These are phyloP conservation scores for Voacanga thouarsii DNA, from an alignment of 257 asterid species.

Conservation along the genomic window DNA sequence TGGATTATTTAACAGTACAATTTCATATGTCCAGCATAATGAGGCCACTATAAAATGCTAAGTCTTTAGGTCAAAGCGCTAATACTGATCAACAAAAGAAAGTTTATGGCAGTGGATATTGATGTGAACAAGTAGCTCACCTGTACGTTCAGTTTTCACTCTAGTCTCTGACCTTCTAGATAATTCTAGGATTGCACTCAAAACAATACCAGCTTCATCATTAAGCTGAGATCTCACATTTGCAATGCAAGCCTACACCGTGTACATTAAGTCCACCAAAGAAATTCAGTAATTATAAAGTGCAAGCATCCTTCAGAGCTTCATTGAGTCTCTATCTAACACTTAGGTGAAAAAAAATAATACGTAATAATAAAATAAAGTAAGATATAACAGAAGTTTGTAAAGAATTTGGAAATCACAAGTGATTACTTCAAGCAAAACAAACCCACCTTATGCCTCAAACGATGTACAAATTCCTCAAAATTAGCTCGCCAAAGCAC, in stretches of 20 bases:
- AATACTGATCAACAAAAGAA: background rate
- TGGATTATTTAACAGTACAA: background rate
- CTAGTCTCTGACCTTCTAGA: constrained; percentile 43
- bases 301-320: background rate
- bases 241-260: constrained; percentile 59
- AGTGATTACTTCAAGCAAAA: background rate
- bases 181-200: constrained; percentile 63
- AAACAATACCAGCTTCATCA: constrained; percentile 64
- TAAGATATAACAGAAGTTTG: background rate
- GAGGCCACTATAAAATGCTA: background rate
- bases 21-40: background rate
- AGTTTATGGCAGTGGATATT: background rate
- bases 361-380: background rate
- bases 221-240: constrained; percentile 50
- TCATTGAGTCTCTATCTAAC: background rate
- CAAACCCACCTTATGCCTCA: constrained; percentile 61
- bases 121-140: constrained; percentile 32
- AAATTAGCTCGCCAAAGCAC: constrained; percentile 90
- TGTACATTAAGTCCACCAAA: background rate
- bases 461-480: constrained; percentile 68
- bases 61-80: background rate
- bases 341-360: no score
- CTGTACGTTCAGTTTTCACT: constrained; percentile 51
- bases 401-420: background rate
- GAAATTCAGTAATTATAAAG: constrained; percentile 3